Percentiles rank a stretch among this genome's conserved stretches.
Evolutionary conservation across 768 basidiomycete species (phyloP).

Genomic region (Asterophora lycoperdoides): DNA sequence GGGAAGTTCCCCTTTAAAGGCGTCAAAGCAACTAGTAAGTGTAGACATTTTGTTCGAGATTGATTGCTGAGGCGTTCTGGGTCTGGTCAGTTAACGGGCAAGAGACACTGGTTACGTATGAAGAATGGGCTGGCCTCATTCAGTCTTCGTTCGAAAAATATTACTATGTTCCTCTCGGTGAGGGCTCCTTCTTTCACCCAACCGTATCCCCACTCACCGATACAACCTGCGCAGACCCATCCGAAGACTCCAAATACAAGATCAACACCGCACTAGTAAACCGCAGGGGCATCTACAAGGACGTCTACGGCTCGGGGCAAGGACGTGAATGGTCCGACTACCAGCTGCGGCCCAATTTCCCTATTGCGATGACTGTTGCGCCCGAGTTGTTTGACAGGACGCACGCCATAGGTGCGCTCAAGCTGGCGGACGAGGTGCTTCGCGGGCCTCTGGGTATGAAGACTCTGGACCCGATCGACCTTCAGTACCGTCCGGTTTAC

Average conservation of each 20-base stretch:
- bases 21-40: conserved; percentile 73
- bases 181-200: conserved; percentile 18
- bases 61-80: neutral
- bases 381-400: conserved; percentile 86
- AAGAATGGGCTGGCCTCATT: conserved; percentile 84
- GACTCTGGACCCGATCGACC: conserved; percentile 84
- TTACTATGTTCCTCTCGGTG: conserved; percentile 86
- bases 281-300: conserved; percentile 96
- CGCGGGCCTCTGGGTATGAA: conserved; percentile 94
- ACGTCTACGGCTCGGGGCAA: conserved; percentile 85
- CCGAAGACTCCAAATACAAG: conserved; percentile 66
- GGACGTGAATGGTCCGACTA: conserved; percentile 97
- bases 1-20: conserved; percentile 89
- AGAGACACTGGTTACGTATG: conserved; percentile 72
- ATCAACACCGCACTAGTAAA: conserved; percentile 71
- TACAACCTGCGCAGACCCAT: conserved; percentile 46
- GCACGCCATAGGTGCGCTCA: conserved; percentile 76
- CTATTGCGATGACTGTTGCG: conserved; percentile 95
- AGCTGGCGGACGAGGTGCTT: conserved; percentile 74
- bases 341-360: conserved; percentile 90
- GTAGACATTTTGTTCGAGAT: conserved; percentile 4
- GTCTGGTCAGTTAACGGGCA: conserved; percentile 58
- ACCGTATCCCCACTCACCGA: neutral
- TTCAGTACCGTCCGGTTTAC: conserved; percentile 87
- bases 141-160: conserved; percentile 84